phyloP scores from a whole-genome alignment of 192 early-diverging fungal genomes.

The Dispira simplex region DNA sequence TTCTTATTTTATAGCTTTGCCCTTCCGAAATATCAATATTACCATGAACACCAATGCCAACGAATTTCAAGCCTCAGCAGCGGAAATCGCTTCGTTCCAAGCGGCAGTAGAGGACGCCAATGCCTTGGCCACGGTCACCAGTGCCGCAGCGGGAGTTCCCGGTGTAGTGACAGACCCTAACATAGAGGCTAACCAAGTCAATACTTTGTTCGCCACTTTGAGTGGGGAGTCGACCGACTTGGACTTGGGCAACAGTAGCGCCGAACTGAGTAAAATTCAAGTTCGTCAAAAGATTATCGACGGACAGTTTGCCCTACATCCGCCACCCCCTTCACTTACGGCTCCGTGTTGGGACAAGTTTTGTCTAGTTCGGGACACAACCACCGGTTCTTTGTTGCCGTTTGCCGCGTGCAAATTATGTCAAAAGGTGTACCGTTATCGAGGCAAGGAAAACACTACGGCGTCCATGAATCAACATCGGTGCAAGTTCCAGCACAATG shows the following conservation, averaged over 20 bases:
- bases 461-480: slow-evolving; percentile 4
- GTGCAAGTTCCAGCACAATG: background rate
- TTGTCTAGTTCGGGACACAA: background rate
- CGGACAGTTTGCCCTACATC: slow-evolving; percentile 1
- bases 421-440: slow-evolving; percentile 5
- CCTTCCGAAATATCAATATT: background rate
- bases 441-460: background rate
- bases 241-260: slow-evolving; percentile 3
- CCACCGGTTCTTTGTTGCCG: background rate
- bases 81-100: background rate
- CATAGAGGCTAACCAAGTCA: too few relatives aligned
- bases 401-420: slow-evolving; percentile 3
- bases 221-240: background rate
- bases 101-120: background rate
- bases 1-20: background rate
- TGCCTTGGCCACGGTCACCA: background rate
- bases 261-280: background rate
- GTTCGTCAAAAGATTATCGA: slow-evolving; percentile 2
- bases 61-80: background rate
- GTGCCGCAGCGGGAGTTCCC: background rate
- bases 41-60: background rate
- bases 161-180: too few relatives aligned
- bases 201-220: too few relatives aligned
- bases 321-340: background rate
- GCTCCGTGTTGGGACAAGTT: slow-evolving; percentile 10